Evolutionary conservation across 2,329 filamentous ascomycete species (phyloP).

Genomic region (Furcasterigmium furcatum): DNA sequence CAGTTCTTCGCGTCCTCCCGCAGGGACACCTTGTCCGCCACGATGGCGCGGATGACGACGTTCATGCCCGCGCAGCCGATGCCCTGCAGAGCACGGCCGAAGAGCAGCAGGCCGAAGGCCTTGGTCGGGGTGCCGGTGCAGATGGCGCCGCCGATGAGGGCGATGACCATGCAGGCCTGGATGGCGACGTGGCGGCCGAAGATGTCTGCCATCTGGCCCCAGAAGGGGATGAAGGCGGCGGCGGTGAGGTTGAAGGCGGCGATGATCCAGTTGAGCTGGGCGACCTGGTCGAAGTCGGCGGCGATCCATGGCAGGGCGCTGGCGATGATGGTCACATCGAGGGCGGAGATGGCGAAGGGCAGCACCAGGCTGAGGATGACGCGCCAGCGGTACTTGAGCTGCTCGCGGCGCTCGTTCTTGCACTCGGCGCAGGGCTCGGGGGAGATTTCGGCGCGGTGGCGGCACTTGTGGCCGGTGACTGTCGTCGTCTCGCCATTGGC

Average conservation of each 20-base stretch:
- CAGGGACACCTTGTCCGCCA: slow-evolving; percentile 61
- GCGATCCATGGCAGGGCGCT: slow-evolving; percentile 51
- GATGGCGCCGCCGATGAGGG: slow-evolving; percentile 58
- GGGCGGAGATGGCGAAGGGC: slow-evolving; percentile 58
- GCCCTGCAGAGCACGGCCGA: slow-evolving; percentile 63
- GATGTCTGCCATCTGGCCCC: slow-evolving; percentile 62
- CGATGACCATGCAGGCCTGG: slow-evolving; percentile 57
- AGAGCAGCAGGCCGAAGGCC: slow-evolving; percentile 55
- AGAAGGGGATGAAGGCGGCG: slow-evolving; percentile 64
- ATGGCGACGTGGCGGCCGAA: slow-evolving; percentile 60
- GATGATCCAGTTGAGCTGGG: slow-evolving; percentile 67
- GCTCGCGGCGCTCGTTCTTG: slow-evolving; percentile 26
- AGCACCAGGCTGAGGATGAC: slow-evolving; percentile 55
- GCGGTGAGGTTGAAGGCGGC: slow-evolving; percentile 66
- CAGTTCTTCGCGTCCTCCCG: slow-evolving; percentile 61
- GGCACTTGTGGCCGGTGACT: not conserved
- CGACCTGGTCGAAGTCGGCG: slow-evolving; percentile 56
- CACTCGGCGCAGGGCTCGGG: slow-evolving; percentile 21
- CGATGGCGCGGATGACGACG: slow-evolving; percentile 58
- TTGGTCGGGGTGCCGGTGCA: slow-evolving; percentile 54
- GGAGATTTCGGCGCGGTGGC: slow-evolving; percentile 2
- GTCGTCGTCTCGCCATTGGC: not conserved
- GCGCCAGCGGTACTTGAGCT: slow-evolving; percentile 49
- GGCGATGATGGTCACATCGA: slow-evolving; percentile 59
- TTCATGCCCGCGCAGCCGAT: slow-evolving; percentile 58